Conservation (phyloP, 345 rosid genomes). For the Carallia pectinifolia region DNA sequence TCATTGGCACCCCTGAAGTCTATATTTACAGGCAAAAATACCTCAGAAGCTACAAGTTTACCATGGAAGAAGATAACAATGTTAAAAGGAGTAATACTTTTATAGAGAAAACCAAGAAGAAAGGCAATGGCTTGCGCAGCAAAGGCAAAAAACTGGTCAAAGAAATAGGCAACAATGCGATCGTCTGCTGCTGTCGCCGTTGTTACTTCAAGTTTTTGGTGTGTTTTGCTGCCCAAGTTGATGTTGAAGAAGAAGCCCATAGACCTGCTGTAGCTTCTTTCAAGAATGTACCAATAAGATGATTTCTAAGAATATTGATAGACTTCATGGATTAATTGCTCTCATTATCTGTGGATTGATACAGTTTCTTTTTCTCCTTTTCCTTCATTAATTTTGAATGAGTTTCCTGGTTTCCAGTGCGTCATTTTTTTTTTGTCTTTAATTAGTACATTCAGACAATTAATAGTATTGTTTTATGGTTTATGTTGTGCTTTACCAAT, state of each 20-base stretch:
- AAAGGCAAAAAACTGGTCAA: not conserved
- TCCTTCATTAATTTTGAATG: not conserved
- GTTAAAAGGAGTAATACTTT: not conserved
- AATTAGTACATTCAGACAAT: too few species aligned
- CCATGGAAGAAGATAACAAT: slow-evolving; percentile 8
- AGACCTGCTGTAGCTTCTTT: too few species aligned
- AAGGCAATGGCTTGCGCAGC: not conserved
- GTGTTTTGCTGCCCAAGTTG: slow-evolving; percentile 10
- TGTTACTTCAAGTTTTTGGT: slow-evolving; percentile 2
- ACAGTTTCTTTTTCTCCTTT: not conserved
- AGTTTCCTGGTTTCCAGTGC: too few species aligned
- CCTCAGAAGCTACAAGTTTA: slow-evolving; percentile 37
- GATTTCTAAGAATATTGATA: not conserved
- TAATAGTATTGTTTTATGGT: too few species aligned
- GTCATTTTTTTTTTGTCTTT: too few species aligned
- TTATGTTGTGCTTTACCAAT: too few species aligned
- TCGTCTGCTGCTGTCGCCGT: not conserved
- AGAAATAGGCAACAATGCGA: not conserved
- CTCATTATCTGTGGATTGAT: not conserved
- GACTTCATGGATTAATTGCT: not conserved
- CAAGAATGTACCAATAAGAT: not conserved
- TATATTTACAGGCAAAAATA: slow-evolving; percentile 27
- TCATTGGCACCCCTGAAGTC: slow-evolving; percentile 7
- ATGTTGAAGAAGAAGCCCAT: not conserved
- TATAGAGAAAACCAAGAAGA: slow-evolving; percentile 1